These are phyloP conservation scores for Capsicum rhomboideum DNA, from an alignment of 257 asterid species.

Conservation along the genomic window DNA sequence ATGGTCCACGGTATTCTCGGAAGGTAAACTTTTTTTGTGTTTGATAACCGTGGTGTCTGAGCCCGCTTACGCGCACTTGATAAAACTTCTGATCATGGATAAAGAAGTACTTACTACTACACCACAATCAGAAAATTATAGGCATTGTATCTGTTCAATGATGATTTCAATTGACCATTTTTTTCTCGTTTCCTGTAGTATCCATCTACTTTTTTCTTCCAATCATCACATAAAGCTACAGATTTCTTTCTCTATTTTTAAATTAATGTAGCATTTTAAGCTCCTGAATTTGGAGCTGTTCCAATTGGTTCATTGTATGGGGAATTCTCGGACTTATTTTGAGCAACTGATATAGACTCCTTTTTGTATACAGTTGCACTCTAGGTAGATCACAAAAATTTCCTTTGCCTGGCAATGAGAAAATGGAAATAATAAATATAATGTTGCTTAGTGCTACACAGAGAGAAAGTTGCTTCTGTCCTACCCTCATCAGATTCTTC, in stretches of 20 bases:
- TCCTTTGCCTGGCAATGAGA: not conserved
- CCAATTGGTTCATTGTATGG: not conserved
- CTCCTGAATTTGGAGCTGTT: not conserved
- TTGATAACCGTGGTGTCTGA: too few relatives aligned
- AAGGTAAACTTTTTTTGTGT: constrained; percentile 32
- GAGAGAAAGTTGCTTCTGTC: not conserved
- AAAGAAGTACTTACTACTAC: too few relatives aligned
- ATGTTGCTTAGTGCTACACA: not conserved
- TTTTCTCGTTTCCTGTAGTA: not conserved
- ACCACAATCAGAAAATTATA: too few relatives aligned
- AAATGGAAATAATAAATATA: not conserved
- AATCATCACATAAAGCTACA: not conserved
- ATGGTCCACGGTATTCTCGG: constrained; percentile 99
- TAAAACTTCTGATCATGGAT: too few relatives aligned
- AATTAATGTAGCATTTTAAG: not conserved
- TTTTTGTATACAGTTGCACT: not conserved
- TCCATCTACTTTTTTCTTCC: not conserved
- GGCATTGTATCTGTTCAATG: not conserved
- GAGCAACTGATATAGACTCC: not conserved
- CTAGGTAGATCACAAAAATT: not conserved
- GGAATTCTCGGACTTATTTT: not conserved
- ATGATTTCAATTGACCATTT: not conserved
- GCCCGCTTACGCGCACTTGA: too few relatives aligned
- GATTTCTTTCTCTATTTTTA: not conserved
- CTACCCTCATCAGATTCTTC: not conserved